These are phyloP conservation scores for Suillus luteus DNA, from an alignment of 768 basidiomycete genomes.

Conservation along the genomic window DNA sequence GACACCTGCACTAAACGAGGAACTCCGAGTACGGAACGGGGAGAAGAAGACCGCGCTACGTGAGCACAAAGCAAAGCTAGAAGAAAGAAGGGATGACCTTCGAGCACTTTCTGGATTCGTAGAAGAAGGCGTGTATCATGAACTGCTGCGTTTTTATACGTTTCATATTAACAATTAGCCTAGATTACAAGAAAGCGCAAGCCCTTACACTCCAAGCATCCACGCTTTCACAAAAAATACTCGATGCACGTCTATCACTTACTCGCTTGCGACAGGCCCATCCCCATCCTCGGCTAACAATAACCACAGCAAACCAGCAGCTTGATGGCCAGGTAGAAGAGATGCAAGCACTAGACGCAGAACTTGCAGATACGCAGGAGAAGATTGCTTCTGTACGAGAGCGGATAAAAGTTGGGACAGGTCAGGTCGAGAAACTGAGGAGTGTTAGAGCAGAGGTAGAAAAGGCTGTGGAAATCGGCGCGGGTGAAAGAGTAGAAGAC, in stretches of 20 bases:
- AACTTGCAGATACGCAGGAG: constrained; percentile 55
- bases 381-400: constrained; percentile 58
- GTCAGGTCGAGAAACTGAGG: constrained; percentile 59
- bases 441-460: constrained; percentile 70
- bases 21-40: constrained; percentile 58
- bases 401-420: constrained; percentile 54
- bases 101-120: constrained; percentile 64
- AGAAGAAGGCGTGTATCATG: constrained; percentile 55
- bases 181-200: constrained; percentile 65
- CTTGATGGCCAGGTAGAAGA: constrained; percentile 75
- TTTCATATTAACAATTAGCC: neutral
- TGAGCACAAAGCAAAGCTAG: constrained; percentile 60
- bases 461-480: constrained; percentile 54
- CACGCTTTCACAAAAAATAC: constrained; percentile 70
- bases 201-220: constrained; percentile 54
- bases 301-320: constrained; percentile 70
- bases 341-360: constrained; percentile 76
- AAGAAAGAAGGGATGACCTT: constrained; percentile 64
- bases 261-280: constrained; percentile 81
- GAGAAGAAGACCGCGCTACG: constrained; percentile 73
- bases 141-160: constrained; percentile 3
- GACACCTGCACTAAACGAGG: constrained; percentile 78
- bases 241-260: constrained; percentile 79
- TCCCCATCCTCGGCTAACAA: constrained; percentile 78
- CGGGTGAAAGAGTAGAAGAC: constrained; percentile 61